Evolutionary conservation across 129 eudicot species (phyloP).

Genomic region (Artemisia annua): DNA sequence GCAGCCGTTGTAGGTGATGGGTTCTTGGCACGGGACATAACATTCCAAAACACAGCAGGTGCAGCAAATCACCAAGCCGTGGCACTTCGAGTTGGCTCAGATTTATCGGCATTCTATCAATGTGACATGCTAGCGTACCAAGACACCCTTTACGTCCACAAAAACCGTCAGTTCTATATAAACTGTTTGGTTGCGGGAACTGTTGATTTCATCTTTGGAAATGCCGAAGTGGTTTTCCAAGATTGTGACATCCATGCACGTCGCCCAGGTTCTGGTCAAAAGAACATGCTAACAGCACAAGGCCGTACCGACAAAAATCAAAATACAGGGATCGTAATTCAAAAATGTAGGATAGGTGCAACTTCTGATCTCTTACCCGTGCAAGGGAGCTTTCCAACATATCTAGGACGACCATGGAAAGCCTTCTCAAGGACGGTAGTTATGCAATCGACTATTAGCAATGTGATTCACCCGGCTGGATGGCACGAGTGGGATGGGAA

Average conservation of each 20-base stretch:
- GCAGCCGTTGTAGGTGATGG: conserved; percentile 75
- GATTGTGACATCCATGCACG: conserved; percentile 90
- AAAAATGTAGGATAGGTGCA: conserved; percentile 67
- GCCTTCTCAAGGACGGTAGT: conserved; percentile 67
- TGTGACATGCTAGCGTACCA: conserved; percentile 81
- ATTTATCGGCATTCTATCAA: conserved; percentile 69
- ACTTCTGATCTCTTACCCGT: conserved; percentile 67
- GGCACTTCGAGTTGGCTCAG: conserved; percentile 84
- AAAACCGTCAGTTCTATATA: conserved; percentile 75
- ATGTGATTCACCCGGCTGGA: conserved; percentile 72
- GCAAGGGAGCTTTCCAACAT: conserved; percentile 57
- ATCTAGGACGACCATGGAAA: conserved; percentile 88
- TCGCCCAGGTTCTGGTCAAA: conserved; percentile 57
- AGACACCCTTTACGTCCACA: conserved; percentile 89
- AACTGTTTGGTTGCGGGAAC: conserved; percentile 70
- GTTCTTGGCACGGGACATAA: conserved; percentile 75
- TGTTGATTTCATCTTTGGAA: conserved; percentile 88
- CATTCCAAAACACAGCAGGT: conserved; percentile 90
- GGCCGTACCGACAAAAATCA: conserved; percentile 84
- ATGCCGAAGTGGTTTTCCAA: conserved; percentile 66
- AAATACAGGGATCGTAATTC: conserved; percentile 86
- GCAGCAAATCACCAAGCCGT: conserved; percentile 95
- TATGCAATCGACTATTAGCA: conserved; percentile 55
- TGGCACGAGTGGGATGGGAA: conserved; percentile 81
- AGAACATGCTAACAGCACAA: conserved; percentile 85